phyloP scores from a whole-genome alignment of 345 rosid species.

The Salix koriyanagi region DNA sequence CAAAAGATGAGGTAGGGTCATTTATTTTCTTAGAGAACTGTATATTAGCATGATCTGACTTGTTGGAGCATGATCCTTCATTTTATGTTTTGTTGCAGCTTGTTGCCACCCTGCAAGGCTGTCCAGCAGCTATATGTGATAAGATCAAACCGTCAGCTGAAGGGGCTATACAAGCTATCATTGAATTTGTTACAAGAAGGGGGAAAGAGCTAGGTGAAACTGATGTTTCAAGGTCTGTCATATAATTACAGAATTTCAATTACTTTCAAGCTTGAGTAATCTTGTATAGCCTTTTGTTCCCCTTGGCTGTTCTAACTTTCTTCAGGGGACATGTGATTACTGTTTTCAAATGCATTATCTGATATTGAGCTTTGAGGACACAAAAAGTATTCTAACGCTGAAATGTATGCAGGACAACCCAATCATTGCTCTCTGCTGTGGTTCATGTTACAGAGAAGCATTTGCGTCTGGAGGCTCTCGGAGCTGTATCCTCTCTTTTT shows the following conservation, averaged over 20 bases:
- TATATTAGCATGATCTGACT: slow-evolving; percentile 1
- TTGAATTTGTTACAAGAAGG: slow-evolving; percentile 75
- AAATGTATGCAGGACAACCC: slow-evolving; percentile 67
- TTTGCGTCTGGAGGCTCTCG: slow-evolving; percentile 80
- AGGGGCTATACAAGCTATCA: slow-evolving; percentile 91
- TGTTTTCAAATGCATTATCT: not conserved
- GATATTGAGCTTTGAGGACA: not conserved
- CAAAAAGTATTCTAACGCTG: not conserved
- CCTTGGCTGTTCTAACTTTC: not conserved
- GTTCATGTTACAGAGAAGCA: slow-evolving; percentile 82
- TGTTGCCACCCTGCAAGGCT: slow-evolving; percentile 66
- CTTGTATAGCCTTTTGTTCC: not conserved
- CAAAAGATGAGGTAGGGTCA: slow-evolving; percentile 65
- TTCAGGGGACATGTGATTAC: not conserved
- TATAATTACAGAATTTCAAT: not conserved
- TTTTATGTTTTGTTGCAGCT: slow-evolving; percentile 57
- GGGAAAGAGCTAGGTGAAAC: slow-evolving; percentile 70
- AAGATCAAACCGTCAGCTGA: slow-evolving; percentile 85
- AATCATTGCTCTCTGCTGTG: slow-evolving; percentile 80
- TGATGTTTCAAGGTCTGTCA: slow-evolving; percentile 65
- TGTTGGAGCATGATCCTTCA: slow-evolving; percentile 21
- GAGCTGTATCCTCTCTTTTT: slow-evolving; percentile 71
- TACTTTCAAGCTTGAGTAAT: not conserved
- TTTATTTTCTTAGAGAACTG: slow-evolving; percentile 17
- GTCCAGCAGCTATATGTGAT: slow-evolving; percentile 80